phyloP scores from a whole-genome alignment of 306 rosid species.

The Betula pendula region DNA sequence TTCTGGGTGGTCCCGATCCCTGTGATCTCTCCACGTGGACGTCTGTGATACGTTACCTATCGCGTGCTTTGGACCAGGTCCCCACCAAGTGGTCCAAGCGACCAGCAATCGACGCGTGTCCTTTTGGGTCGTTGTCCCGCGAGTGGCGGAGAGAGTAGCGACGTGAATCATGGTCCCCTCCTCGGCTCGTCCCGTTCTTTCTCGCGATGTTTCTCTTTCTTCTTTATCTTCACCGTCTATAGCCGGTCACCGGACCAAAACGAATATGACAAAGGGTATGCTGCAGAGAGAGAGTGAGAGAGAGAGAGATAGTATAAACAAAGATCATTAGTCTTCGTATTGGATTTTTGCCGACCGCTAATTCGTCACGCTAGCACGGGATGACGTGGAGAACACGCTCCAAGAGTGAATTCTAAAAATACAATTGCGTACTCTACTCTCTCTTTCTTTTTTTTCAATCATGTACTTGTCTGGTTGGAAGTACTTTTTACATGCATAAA shows the following conservation, averaged over 20 bases:
- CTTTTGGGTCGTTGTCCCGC: constrained; percentile 38
- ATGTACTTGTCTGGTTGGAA: too few species aligned
- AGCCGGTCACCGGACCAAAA: neutral
- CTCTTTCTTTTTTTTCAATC: too few species aligned
- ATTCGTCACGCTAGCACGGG: constrained; percentile 27
- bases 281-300: neutral
- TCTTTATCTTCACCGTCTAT: neutral
- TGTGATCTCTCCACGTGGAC: constrained; percentile 33
- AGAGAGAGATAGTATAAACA: neutral
- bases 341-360: neutral
- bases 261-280: neutral
- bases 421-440: neutral
- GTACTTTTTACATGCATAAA: too few species aligned
- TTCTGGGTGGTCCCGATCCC: constrained; percentile 43
- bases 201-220: neutral
- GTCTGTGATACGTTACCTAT: constrained; percentile 19
- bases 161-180: constrained; percentile 54
- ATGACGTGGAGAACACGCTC: constrained; percentile 53
- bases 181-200: neutral
- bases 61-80: constrained; percentile 58
- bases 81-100: constrained; percentile 54
- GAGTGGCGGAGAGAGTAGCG: constrained; percentile 38
- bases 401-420: constrained; percentile 18
- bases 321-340: neutral
- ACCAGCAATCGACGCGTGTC: constrained; percentile 43